A percentile compares a stretch with the other conserved stretches of the same genome.
Conservation (phyloP, 2,329 filamentous ascomycete species). For the Colletotrichum higginsianum region DNA sequence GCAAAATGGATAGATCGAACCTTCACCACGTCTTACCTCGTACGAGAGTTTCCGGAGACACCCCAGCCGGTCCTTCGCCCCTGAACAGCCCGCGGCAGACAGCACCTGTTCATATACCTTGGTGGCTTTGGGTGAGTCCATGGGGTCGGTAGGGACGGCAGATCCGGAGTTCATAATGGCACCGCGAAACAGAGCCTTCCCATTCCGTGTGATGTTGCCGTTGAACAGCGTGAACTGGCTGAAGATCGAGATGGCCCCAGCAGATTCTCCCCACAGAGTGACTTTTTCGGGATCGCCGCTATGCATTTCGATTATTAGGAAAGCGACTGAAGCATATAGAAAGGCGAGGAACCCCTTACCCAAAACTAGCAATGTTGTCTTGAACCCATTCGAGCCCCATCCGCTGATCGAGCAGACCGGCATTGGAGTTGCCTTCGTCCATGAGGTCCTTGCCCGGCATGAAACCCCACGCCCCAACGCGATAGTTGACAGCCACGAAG, state of each 20-base stretch:
- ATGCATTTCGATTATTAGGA: background rate
- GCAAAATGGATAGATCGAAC: slow-evolving; percentile 63
- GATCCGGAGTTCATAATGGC: slow-evolving; percentile 76
- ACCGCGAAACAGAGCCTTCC: slow-evolving; percentile 73
- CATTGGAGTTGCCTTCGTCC: slow-evolving; percentile 60
- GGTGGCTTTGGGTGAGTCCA: slow-evolving; percentile 71
- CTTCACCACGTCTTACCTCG: slow-evolving; percentile 64
- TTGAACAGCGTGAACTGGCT: slow-evolving; percentile 74
- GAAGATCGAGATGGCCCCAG: slow-evolving; percentile 72
- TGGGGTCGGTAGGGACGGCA: slow-evolving; percentile 63
- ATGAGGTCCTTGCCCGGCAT: slow-evolving; percentile 56
- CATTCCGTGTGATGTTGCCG: slow-evolving; percentile 67
- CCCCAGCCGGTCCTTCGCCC: slow-evolving; percentile 61
- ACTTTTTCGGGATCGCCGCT: slow-evolving; percentile 75
- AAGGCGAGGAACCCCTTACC: slow-evolving; percentile 29
- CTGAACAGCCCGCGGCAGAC: slow-evolving; percentile 66
- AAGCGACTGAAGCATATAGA: too few relatives aligned
- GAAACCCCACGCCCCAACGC: slow-evolving; percentile 50
- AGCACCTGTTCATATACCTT: slow-evolving; percentile 67
- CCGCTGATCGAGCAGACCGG: slow-evolving; percentile 52
- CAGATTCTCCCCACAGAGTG: slow-evolving; percentile 75
- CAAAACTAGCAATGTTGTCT: slow-evolving; percentile 54
- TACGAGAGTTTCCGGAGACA: slow-evolving; percentile 69
- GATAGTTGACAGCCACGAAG: slow-evolving; percentile 51
- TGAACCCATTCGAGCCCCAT: slow-evolving; percentile 55